Evolutionary conservation across 1,139 yeast species (phyloP).

Genomic region (Pneumocystis canis): DNA sequence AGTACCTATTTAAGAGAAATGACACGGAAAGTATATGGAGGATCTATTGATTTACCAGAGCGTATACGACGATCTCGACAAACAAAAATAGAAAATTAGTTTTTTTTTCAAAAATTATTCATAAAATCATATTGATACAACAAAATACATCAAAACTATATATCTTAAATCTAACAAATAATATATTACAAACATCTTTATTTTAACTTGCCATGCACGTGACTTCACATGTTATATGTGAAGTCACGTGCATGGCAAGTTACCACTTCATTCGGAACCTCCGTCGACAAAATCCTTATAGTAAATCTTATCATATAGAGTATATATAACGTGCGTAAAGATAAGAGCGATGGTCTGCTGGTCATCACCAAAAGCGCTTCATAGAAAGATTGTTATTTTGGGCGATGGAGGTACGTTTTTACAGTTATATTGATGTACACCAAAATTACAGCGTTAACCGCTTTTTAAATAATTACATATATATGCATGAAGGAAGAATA

Average conservation of each 20-base stretch:
- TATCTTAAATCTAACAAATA: no score
- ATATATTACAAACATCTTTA: no score
- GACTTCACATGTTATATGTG: no score
- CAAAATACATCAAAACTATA: background rate
- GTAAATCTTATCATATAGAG: background rate
- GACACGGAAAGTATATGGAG: background rate
- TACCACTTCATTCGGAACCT: constrained; percentile 8
- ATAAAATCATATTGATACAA: no score
- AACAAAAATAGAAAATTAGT: background rate
- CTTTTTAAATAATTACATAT: no score
- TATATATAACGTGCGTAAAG: background rate
- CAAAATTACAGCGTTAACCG: no score
- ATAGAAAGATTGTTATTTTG: constrained; percentile 83
- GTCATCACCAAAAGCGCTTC: background rate
- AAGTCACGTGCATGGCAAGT: no score
- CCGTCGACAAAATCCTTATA: background rate
- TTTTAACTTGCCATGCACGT: no score
- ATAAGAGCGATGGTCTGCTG: constrained; percentile 17
- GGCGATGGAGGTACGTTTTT: constrained; percentile 54
- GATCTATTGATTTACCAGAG: background rate
- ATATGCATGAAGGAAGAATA: no score
- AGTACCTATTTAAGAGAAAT: background rate
- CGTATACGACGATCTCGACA: constrained; percentile 8
- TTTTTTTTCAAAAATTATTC: background rate
- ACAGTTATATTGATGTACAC: background rate